Conservation (phyloP, 1,284 basidiomycete species). For the Ustilago shanxiensis region DNA sequence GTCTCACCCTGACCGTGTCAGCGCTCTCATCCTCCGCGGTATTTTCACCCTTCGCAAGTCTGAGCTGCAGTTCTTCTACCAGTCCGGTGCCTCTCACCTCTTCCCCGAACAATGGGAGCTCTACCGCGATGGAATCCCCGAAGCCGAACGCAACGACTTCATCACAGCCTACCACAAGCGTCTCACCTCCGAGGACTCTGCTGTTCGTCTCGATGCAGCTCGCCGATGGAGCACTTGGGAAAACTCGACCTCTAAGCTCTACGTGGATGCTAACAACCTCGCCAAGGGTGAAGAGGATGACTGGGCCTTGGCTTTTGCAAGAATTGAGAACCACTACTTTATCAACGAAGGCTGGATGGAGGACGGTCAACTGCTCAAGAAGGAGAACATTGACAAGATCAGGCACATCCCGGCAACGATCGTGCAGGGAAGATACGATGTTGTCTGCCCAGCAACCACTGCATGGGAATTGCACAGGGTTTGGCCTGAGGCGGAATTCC, state of each 20-base stretch:
- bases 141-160: slow-evolving; percentile 82
- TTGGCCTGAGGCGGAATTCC: slow-evolving; percentile 54
- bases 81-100: slow-evolving; percentile 75
- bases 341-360: slow-evolving; percentile 83
- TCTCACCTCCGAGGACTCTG: slow-evolving; percentile 81
- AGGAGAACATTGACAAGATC: slow-evolving; percentile 89
- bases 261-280: slow-evolving; percentile 58
- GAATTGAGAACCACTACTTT: slow-evolving; percentile 94
- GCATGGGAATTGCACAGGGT: slow-evolving; percentile 68
- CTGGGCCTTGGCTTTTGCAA: slow-evolving; percentile 77
- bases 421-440: slow-evolving; percentile 78
- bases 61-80: slow-evolving; percentile 93
- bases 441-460: slow-evolving; percentile 73
- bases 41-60: slow-evolving; percentile 86
- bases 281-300: slow-evolving; percentile 52
- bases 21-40: slow-evolving; percentile 85
- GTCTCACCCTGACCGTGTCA: slow-evolving; percentile 83
- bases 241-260: slow-evolving; percentile 63
- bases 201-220: slow-evolving; percentile 79
- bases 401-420: slow-evolving; percentile 77
- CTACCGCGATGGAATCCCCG: slow-evolving; percentile 83
- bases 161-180: slow-evolving; percentile 83
- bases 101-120: slow-evolving; percentile 71
- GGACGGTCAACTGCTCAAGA: slow-evolving; percentile 86
- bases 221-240: slow-evolving; percentile 78